Conservation (phyloP, 1,284 basidiomycete genomes). For the Puccinia coronata region DNA sequence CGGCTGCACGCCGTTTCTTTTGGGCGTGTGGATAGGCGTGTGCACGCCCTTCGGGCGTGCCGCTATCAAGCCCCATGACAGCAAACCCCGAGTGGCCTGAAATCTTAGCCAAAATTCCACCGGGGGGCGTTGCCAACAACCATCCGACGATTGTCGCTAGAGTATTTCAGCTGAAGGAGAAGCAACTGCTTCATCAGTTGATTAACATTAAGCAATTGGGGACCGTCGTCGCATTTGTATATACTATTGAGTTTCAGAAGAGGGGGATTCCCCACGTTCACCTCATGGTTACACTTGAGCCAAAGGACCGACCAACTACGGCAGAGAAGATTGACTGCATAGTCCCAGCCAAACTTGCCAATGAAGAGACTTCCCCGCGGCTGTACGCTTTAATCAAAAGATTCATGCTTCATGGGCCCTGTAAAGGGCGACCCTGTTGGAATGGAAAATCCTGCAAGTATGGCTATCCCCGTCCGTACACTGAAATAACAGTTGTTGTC, state of each 20-base stretch:
- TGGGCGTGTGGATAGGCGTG: too few species aligned
- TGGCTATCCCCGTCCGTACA: slow-evolving; percentile 9
- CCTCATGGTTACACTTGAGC: too few species aligned
- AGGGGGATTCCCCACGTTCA: too few species aligned
- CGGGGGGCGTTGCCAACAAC: too few species aligned
- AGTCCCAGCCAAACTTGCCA: slow-evolving; percentile 62
- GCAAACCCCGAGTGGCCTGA: too few species aligned
- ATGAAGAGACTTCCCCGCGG: slow-evolving; percentile 59
- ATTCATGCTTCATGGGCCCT: slow-evolving; percentile 59
- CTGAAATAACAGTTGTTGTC: not conserved
- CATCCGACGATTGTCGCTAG: too few species aligned
- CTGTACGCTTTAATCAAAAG: slow-evolving; percentile 58
- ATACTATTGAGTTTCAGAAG: not conserved
- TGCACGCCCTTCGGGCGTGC: too few species aligned
- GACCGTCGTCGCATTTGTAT: not conserved
- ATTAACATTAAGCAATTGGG: not conserved
- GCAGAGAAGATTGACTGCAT: slow-evolving; percentile 60
- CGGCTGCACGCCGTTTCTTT: too few species aligned
- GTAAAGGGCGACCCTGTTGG: slow-evolving; percentile 58
- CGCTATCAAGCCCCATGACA: too few species aligned
- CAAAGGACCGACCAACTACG: slow-evolving; percentile 53
- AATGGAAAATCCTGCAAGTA: slow-evolving; percentile 59
- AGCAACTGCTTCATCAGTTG: too few species aligned
- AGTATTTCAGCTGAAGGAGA: too few species aligned
- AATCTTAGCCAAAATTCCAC: too few species aligned